Conservation (phyloP, 176 grass and related monocot genomes). For the Raddia guianensis region DNA sequence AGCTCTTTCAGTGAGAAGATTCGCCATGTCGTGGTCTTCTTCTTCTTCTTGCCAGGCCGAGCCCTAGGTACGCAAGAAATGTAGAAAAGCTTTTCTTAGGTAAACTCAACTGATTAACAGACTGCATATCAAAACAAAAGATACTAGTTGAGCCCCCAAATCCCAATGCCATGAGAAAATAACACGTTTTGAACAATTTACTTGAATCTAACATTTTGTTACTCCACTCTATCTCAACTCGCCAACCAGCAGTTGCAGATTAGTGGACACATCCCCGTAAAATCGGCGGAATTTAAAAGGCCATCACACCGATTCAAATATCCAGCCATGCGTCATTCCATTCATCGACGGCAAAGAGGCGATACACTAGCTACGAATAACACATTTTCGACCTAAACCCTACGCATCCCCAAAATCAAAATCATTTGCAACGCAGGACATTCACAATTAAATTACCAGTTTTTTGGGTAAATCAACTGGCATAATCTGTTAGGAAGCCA, state of each 20-base stretch:
- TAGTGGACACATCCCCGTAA: not conserved
- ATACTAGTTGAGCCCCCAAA: not conserved
- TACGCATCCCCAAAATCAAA: not conserved
- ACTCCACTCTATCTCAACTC: conserved; percentile 11
- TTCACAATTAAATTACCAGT: too few relatives aligned
- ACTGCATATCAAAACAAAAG: not conserved
- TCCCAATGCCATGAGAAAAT: not conserved
- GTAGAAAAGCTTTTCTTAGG: not conserved
- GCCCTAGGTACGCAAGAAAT: conserved; percentile 43
- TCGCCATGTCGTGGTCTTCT: conserved; percentile 58
- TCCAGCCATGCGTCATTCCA: not conserved
- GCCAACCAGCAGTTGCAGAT: not conserved
- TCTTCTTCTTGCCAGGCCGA: conserved; percentile 68
- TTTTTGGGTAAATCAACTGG: not conserved
- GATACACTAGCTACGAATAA: not conserved
- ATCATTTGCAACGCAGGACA: not conserved
- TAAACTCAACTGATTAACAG: not conserved
- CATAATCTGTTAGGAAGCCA: not conserved
- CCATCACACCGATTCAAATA: not conserved
- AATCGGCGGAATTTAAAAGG: not conserved
- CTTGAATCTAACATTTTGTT: not conserved
- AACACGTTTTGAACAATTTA: not conserved
- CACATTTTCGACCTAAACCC: not conserved
- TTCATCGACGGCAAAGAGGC: not conserved
- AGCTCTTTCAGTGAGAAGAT: conserved; percentile 91